Base-by-base conservation (phyloP, 1,284 basidiomycete genomes). In the Fistulina hepatica region DNA sequence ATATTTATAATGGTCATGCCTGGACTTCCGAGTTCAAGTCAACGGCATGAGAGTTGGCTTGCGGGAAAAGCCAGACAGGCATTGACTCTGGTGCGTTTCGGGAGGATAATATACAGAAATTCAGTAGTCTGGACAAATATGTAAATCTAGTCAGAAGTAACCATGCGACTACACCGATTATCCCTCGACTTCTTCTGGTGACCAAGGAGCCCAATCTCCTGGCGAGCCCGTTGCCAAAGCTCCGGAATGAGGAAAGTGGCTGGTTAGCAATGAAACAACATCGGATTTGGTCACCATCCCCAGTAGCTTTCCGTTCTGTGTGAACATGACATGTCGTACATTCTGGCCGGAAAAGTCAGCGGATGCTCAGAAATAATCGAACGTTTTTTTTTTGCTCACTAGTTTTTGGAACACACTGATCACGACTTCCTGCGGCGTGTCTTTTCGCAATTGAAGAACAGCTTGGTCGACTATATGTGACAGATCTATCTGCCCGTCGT, bases 371-470 rank as follows among this genome's bases (percentile, higher is more conserved):
- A 27, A 21, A 20, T 5, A 32, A 13, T 40, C 6, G 7, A 16
- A 53, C 69, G 34, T 40, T 9, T 5, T 8, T 13, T 3, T 8
- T 16, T 19, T 4, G 13, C 28, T 4, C 28, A 77, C 79, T 54
- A 82, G 57, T 58, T 74, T 79, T 53, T 81, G 78, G 59, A 82
- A 81, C 68, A 78, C 76, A 48, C 63, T 70, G 21, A 81, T 75
- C 7, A 82, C 75, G 12, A 79, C 58, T 48, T 82, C 77, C 47
- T 76, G 67, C 3, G 80, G 77, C 12, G 78, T 71, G 44, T 79
- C 74, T 49, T 74, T 72, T 30, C 76, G 64, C 39, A 83, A 61
- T 42, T 79, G 73, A 40, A 81, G 61, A 2, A 74, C 61, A 0
- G 75, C 65, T 40, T 71, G 68, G 48, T 81, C 76, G 4, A 80